These are phyloP conservation scores for Alternaria panax DNA, from an alignment of 2,329 filamentous ascomycete genomes.

Conservation along the genomic window DNA sequence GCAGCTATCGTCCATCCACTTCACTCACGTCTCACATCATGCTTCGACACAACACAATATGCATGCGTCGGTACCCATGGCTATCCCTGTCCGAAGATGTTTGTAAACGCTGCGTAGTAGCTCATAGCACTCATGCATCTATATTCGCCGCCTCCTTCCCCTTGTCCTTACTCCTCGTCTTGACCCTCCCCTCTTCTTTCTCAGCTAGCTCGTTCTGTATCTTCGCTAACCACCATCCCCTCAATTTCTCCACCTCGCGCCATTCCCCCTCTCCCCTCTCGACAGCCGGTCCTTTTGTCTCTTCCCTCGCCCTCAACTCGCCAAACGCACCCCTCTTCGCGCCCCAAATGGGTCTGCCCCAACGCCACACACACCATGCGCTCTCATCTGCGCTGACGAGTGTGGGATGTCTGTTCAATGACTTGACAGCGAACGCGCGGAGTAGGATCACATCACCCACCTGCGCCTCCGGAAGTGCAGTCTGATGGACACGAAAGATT, in stretches of 20 bases:
- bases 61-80: neutral
- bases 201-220: slow-evolving; percentile 27
- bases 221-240: slow-evolving; percentile 48
- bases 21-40: neutral
- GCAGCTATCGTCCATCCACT: neutral
- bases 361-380: slow-evolving; percentile 59
- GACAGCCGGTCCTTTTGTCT: slow-evolving; percentile 55
- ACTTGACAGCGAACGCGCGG: slow-evolving; percentile 54
- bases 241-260: slow-evolving; percentile 50
- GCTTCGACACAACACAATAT: neutral
- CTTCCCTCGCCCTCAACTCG: slow-evolving; percentile 48
- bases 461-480: slow-evolving; percentile 51
- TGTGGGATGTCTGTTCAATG: slow-evolving; percentile 42
- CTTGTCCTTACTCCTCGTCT: slow-evolving; percentile 25
- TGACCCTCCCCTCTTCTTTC: slow-evolving; percentile 18
- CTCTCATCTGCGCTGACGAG: slow-evolving; percentile 54
- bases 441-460: slow-evolving; percentile 56
- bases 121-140: neutral
- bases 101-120: neutral
- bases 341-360: slow-evolving; percentile 40
- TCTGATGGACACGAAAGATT: slow-evolving; percentile 54
- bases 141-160: slow-evolving; percentile 8
- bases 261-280: slow-evolving; percentile 57
- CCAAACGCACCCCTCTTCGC: slow-evolving; percentile 35
- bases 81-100: neutral